These are phyloP conservation scores for Talaromyces ruber DNA, from an alignment of 495 filamentous ascomycete genomes.

Conservation along the genomic window DNA sequence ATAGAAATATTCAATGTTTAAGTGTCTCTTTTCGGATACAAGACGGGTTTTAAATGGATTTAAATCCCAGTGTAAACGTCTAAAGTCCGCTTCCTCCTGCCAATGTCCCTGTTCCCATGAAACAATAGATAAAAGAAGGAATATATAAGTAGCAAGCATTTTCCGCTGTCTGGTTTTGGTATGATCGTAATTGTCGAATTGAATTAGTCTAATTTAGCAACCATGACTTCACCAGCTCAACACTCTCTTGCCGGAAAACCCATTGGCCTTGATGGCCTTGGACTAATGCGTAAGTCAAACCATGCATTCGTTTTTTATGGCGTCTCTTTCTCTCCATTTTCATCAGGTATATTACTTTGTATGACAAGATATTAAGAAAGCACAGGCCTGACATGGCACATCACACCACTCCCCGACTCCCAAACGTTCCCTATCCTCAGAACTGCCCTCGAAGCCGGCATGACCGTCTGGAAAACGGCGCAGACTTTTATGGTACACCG, in stretches of 20 bases:
- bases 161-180: background rate
- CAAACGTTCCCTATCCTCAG: conserved; percentile 56
- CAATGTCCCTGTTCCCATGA: background rate
- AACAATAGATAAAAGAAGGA: background rate
- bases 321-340: background rate
- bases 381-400: conserved; percentile 54
- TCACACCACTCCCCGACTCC: conserved; percentile 38
- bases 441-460: conserved; percentile 47
- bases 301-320: background rate
- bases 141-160: background rate
- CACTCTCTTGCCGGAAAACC: conserved; percentile 10
- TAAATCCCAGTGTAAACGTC: background rate
- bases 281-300: conserved; percentile 12
- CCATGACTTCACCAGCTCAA: background rate
- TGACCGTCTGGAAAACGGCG: conserved; percentile 40
- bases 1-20: background rate
- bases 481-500: conserved; percentile 26
- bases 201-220: too few relatives aligned
- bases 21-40: background rate
- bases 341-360: background rate
- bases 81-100: background rate
- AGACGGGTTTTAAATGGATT: background rate
- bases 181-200: background rate
- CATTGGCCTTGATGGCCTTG: conserved; percentile 12
- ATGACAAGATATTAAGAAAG: background rate